Evolutionary conservation across 179 eudicot species (phyloP), one percentile per base, ranked within the genome.

Genomic region (Gypsophila paniculata): DNA sequence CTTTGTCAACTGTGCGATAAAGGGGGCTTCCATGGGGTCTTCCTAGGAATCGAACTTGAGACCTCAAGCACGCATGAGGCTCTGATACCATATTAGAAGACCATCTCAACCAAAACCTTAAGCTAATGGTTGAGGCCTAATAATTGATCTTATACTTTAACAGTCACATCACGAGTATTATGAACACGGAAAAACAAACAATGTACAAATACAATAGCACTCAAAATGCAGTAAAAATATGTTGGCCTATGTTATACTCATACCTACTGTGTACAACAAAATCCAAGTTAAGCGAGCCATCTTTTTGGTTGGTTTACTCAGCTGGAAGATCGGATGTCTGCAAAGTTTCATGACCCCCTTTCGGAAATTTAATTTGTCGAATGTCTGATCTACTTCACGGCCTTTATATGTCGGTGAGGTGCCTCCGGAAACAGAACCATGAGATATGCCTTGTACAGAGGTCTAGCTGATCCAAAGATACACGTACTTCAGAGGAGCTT

Each of bases 281-380:
- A 39, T 25, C 48, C 78, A 72, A 74, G 66, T 10, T 74, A 68
- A 29, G 74, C 83, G 65, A 29, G 74, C 83, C 62, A 44, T 65
- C 77, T 82, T 90, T 84, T 87, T 85, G 0, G 75, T 81, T 12
- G 79, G 53, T 85, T 80, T 87, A 72, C 82, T 87, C 78, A 85
- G 66, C 84, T 89, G 91, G 66, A 89, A 89, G 49, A 89, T 89
- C 19, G 95, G 88, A 68, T 87, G 89, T 73, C 85, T 78, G 73
- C 87, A 74, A 5, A 91, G 82, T 77, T 78, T 91, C 80, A 77
- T 82, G 72, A 87, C 86, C 10, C 93, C 87, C 57, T 83, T 85
- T 73, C 79, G 81, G 61, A 87, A 63, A 49, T 81, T 82, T 52
- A 89, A 73, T 74, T 78, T 71, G 14, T 85, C 85, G 15, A 91